Percentiles rank a stretch among this genome's conserved stretches.
Evolutionary conservation across 345 rosid species (phyloP).

Genomic region (Eucalyptus microcorys): DNA sequence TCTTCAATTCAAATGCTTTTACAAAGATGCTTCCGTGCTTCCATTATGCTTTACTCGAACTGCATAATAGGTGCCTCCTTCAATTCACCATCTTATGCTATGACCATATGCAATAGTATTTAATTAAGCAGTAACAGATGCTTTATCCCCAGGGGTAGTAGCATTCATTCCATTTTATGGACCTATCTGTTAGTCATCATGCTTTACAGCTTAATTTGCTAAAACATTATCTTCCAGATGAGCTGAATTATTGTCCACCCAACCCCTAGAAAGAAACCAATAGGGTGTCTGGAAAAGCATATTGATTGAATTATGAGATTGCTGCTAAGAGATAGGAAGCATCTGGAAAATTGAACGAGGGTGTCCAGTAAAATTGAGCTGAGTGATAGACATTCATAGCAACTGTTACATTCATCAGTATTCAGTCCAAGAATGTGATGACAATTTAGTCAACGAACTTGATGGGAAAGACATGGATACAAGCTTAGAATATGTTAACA

Average conservation of each 20-base stretch:
- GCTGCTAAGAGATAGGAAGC: neutral
- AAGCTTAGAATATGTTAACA: neutral
- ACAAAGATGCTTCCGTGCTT: neutral
- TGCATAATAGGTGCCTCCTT: neutral
- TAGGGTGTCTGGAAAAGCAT: neutral
- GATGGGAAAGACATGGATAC: neutral
- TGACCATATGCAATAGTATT: neutral
- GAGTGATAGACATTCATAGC: neutral
- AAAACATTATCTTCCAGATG: neutral
- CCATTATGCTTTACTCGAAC: neutral
- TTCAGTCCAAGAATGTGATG: neutral
- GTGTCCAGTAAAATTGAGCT: neutral
- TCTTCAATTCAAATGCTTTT: neutral
- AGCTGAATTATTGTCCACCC: neutral
- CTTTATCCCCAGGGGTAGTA: neutral
- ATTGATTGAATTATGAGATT: neutral
- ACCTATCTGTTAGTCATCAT: neutral
- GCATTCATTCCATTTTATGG: neutral
- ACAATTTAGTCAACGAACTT: neutral
- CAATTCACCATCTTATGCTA: neutral
- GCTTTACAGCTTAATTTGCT: neutral
- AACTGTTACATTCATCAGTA: neutral
- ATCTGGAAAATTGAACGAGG: neutral
- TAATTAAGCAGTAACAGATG: neutral
- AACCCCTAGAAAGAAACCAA: neutral